These are phyloP conservation scores for Sordariomycetes sp. DNA, from an alignment of 2,329 filamentous ascomycete genomes.

Conservation along the genomic window DNA sequence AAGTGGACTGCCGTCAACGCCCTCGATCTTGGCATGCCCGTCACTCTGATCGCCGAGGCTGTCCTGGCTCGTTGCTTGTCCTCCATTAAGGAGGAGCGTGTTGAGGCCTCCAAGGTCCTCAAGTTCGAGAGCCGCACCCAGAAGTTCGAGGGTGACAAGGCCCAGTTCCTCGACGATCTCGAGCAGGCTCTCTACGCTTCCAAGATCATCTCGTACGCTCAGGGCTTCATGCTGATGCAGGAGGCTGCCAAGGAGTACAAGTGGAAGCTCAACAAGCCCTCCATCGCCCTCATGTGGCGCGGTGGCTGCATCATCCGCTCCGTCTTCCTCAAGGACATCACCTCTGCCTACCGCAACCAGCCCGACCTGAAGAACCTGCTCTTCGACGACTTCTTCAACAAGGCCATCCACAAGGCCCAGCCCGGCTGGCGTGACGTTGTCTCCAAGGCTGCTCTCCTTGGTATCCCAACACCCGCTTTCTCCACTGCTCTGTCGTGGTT, in stretches of 20 bases:
- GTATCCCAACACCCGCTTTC: slow-evolving; percentile 94
- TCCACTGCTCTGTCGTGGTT: slow-evolving; percentile 97
- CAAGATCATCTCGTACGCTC: slow-evolving; percentile 99
- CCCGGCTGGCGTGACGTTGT: slow-evolving; percentile 86
- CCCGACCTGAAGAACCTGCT: slow-evolving; percentile 95
- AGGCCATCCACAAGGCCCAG: slow-evolving; percentile 96
- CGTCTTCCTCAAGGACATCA: slow-evolving; percentile 99
- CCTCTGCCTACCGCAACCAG: slow-evolving; percentile 88
- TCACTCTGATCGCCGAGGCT: slow-evolving; percentile 94
- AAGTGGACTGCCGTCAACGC: slow-evolving; percentile 99
- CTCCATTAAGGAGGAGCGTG: slow-evolving; percentile 88
- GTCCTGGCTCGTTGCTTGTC: slow-evolving; percentile 93
- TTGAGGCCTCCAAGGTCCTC: slow-evolving; percentile 70
- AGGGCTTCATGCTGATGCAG: slow-evolving; percentile 99
- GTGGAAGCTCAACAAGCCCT: slow-evolving; percentile 99
- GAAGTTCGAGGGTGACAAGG: slow-evolving; percentile 79
- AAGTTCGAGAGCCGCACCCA: slow-evolving; percentile 65
- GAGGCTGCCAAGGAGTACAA: slow-evolving; percentile 93
- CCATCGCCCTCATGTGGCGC: slow-evolving; percentile 99
- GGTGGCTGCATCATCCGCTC: slow-evolving; percentile 99
- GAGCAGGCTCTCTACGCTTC: slow-evolving; percentile 98
- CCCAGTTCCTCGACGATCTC: slow-evolving; percentile 90
- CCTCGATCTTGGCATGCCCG: slow-evolving; percentile 95
- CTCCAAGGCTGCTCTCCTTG: slow-evolving; percentile 83
- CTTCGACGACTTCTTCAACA: slow-evolving; percentile 99